Evolutionary conservation across 2,329 filamentous ascomycete genomes (phyloP), one percentile per base, ranked within the genome.

Genomic region (Lasiodiplodia hormozganensis): DNA sequence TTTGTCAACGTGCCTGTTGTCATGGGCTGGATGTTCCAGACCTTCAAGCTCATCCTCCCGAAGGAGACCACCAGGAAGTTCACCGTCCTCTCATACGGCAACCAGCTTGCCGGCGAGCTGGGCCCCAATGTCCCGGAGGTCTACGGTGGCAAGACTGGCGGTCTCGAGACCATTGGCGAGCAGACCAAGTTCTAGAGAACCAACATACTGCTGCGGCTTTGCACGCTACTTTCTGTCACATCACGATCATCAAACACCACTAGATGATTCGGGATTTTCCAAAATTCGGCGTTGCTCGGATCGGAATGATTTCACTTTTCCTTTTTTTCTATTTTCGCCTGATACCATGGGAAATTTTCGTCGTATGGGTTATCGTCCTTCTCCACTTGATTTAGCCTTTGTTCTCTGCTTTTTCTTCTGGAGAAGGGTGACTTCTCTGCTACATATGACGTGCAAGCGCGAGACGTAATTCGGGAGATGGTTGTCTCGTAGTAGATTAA

Each of bases 1-100:
- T 97, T 97, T 77, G 92, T 97, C 82, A 97, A 97, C 75, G 93
- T 97, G 6, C 95, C 95, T 0, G 81, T 90, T 68, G 85, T 97
- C 75, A 97, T 97, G 94, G 92, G 93, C 68, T 97, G 94, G 84
- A 75, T 85, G 73, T 85, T 83, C 75, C 76, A 77, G 7, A 81
- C 81, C 2, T 82, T 83, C 73, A 84, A 83, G 73, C 71, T 82
- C 34, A 73, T 85, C 38, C 77, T 85, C 64, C 76, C 79, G 23
- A 83, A 82, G 72, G 83, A 85, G 73, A 84, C 81, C n/a, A 77
- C 81, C 10, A 79, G 79, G 73, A 85, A 84, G 74, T 84, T 85
- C 76, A 81, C 79, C 0, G 82, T 84, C 68, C 73, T 85, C 73
- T 84, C 81, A 21, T 82, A 85, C 73, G 94, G 94, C 25, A 87